Evolutionary conservation across 2,329 filamentous ascomycete species (phyloP).

Genomic region (Cryphonectria radicalis): DNA sequence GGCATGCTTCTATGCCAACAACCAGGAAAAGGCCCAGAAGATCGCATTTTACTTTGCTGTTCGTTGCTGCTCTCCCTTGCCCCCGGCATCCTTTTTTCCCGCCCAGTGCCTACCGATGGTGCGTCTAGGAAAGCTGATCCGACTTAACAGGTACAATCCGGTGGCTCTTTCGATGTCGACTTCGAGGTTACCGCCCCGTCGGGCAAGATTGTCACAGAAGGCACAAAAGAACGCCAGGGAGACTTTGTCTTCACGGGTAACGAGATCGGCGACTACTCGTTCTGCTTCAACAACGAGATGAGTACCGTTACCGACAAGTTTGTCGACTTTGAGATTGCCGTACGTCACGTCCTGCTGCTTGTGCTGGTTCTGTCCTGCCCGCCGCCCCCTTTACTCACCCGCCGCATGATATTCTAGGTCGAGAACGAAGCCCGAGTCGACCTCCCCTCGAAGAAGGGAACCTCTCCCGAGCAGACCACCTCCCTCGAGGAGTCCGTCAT

Average conservation of each 20-base stretch:
- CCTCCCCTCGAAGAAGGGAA: constrained; percentile 86
- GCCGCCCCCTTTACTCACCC: constrained; percentile 28
- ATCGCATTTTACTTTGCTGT: constrained; percentile 99
- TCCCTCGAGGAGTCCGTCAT: constrained; percentile 91
- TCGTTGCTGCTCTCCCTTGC: constrained; percentile 40
- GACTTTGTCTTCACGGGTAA: constrained; percentile 98
- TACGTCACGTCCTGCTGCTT: constrained; percentile 48
- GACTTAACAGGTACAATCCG: constrained; percentile 81
- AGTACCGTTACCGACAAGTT: constrained; percentile 97
- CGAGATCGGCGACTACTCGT: constrained; percentile 84
- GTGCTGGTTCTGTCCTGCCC: background rate
- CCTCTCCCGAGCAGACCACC: constrained; percentile 85
- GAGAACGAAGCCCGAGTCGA: constrained; percentile 85
- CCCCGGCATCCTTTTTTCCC: no score
- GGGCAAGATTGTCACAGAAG: constrained; percentile 80
- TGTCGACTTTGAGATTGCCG: constrained; percentile 96
- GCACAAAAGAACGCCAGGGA: constrained; percentile 89
- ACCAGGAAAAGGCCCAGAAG: constrained; percentile 81
- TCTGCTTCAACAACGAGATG: constrained; percentile 99
- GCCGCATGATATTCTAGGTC: constrained; percentile 58
- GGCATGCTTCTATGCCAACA: constrained; percentile 89
- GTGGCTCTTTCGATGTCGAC: constrained; percentile 96
- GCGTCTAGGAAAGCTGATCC: background rate
- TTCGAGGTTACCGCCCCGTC: constrained; percentile 84
- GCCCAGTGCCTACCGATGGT: background rate